Evolutionary conservation across 2,329 filamentous ascomycete genomes (phyloP), one percentile per base, ranked within the genome.

Genomic region (Pseudogymnoascus sp.): DNA sequence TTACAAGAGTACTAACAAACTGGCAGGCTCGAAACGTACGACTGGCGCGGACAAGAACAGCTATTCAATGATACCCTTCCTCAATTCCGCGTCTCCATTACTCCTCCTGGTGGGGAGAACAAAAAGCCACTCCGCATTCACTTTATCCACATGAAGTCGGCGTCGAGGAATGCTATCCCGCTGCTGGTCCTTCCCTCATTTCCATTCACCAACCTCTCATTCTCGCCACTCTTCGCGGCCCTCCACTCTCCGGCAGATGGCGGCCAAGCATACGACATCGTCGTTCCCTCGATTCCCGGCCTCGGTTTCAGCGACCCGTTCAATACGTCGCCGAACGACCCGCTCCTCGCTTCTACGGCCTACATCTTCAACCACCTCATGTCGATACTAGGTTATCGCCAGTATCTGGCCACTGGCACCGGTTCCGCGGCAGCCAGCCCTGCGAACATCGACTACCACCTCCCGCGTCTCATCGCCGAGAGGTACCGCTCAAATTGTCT

Each of bases 221-320:
- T 88, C 17, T 75, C 77, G 7, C 81, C 84, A 31, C 76, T 88
- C 63, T 76, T 87, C 61, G 75, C 80, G 31, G 75, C 77, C 4
- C 76, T 89, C 46, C 82, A 80, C 3, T 76, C 84, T 21, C 84
- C 85, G 1, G 74, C 80, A 9, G 76, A 79, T 73, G 68, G 70
- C 4, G 64, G 44, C 17, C 81, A 83, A 64, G 78, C 84, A 0
- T 90, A 89, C 68, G 84, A 89, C 69, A 71, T 89, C n/a, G 80
- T 90, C 19, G 82, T 84, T 19, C 87, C 87, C 1, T 85, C 83
- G 46, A 78, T 89, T 19, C 86, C 87, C 0, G 87, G 86, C 0
- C 77, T 88, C 53, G 87, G 85, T 15, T 90, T 89, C 70, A 88
- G 86, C 71, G 86, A 89, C 71, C 77, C 85, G 1, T 77, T 87